Base-by-base conservation (phyloP, 768 basidiomycete genomes). In the Boletus fagicola region DNA sequence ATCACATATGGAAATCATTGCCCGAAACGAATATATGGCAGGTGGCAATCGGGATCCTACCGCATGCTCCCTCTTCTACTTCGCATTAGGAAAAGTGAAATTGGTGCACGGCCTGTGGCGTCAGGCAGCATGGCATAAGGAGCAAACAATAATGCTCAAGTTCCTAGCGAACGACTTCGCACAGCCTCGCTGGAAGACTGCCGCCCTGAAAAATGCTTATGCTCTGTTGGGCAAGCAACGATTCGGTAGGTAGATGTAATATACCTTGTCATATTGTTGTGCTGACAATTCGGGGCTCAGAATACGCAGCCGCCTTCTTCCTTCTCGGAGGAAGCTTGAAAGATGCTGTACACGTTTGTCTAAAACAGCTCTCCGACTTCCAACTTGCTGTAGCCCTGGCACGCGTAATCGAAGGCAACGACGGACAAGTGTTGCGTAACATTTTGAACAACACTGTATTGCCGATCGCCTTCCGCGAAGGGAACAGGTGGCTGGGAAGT, bases 221-320 rank as follows among this genome's bases (percentile, higher is more conserved):
- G 92, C 93, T 0, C 75, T 99, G 43, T 71, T 99, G 56, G 80
- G 90, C 66, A 98, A 96, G 76, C 91, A 88, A 57, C 83, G 97
- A 30, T 98, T 91, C 67, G 93, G 96, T 95, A 49, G 43, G 88
- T 74, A 28, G 18, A 20, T 45, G 16, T 5, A 35, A 36, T 36
- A 2, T 28, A 31, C 24, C 18, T n/a, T 31, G 31, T 44, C 8
- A 20, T 28, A 13, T 24, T 26, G n/a, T 50, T 49, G 42, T 43
- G 30, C 43, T 68, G 28, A 62, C 51, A 28, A 26, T 31, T 24
- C 18, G 54, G 9, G 20, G n/a, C 20, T 13, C 68, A 98, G 97
- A 94, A 69, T 98, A 98, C 67, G 95, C 97, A n/a, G 94, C 94
- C 0, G 95, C 94, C 1, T 99, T 99, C 75, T 99, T 99, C 77